These are phyloP conservation scores for Trichosporon sp. DNA, from an alignment of 1,284 basidiomycete species.

Conservation along the genomic window DNA sequence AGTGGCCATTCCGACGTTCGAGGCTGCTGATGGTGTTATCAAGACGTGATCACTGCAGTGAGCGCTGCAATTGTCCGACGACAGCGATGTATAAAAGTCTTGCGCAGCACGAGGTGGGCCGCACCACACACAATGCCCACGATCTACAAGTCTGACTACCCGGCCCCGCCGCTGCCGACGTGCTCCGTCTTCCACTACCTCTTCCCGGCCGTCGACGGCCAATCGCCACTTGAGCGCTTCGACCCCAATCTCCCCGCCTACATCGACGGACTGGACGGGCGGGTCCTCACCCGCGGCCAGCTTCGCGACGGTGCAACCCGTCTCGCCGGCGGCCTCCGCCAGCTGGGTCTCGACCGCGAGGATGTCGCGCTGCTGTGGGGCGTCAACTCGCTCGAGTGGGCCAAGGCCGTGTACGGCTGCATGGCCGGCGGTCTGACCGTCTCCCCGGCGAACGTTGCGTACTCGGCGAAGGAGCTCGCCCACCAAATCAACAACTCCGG, in stretches of 20 bases:
- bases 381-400: constrained; percentile 60
- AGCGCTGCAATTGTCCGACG: not conserved
- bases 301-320: constrained; percentile 58
- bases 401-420: constrained; percentile 54
- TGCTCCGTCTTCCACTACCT: constrained; percentile 16
- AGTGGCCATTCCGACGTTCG: not conserved
- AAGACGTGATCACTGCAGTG: not conserved
- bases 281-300: constrained; percentile 58
- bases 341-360: constrained; percentile 29
- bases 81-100: not conserved
- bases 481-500: constrained; percentile 54
- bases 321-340: constrained; percentile 57
- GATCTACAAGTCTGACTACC: constrained; percentile 16
- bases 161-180: constrained; percentile 12
- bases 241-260: constrained; percentile 55
- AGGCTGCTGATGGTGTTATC: not conserved
- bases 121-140: constrained; percentile 1
- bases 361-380: constrained; percentile 44
- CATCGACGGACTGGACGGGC: constrained; percentile 62
- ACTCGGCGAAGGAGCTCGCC: constrained; percentile 37
- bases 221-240: constrained; percentile 28
- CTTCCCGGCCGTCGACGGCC: constrained; percentile 8
- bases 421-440: constrained; percentile 35
- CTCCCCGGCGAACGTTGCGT: constrained; percentile 43
- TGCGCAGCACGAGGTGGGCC: not conserved